phyloP scores from a whole-genome alignment of 2,329 filamentous ascomycete genomes.

The Fusarium nurragi region DNA sequence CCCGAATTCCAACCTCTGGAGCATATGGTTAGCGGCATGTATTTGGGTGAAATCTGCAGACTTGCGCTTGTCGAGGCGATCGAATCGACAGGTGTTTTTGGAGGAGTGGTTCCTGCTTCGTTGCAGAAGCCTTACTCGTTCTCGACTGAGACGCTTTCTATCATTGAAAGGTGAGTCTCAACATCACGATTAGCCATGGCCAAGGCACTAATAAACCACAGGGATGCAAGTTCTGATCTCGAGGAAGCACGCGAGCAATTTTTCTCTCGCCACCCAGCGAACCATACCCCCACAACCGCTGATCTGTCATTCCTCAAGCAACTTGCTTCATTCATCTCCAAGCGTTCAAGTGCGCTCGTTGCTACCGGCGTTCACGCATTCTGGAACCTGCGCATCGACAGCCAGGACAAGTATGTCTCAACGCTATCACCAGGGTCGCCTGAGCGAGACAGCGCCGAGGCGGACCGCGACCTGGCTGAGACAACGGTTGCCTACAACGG shows the following conservation, averaged over 20 bases:
- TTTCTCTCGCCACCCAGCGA: conserved; percentile 59
- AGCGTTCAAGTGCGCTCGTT: conserved; percentile 67
- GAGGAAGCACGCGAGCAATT: conserved; percentile 60
- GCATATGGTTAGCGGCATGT: conserved; percentile 71
- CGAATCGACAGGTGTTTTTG: conserved; percentile 62
- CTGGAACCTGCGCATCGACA: conserved; percentile 64
- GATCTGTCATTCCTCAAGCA: conserved; percentile 64
- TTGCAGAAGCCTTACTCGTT: conserved; percentile 65
- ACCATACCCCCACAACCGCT: conserved; percentile 50
- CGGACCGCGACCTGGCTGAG: conserved; percentile 57
- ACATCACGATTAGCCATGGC: no score
- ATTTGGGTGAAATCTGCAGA: conserved; percentile 72
- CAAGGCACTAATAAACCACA: conserved; percentile 45
- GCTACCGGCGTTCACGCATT: conserved; percentile 68
- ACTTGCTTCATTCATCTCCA: conserved; percentile 64
- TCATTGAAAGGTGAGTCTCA: conserved; percentile 63
- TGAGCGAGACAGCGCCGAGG: conserved; percentile 58
- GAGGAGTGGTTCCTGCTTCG: conserved; percentile 64
- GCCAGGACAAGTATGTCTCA: conserved; percentile 51
- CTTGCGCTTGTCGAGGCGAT: conserved; percentile 68
- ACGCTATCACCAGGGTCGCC: conserved; percentile 46
- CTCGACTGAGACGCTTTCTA: conserved; percentile 68
- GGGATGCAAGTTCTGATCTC: conserved; percentile 57
- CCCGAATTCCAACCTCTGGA: conserved; percentile 71
- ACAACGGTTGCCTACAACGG: conserved; percentile 81